Conservation (phyloP, 2,329 filamentous ascomycete genomes). For the Aureobasidium sp. region DNA sequence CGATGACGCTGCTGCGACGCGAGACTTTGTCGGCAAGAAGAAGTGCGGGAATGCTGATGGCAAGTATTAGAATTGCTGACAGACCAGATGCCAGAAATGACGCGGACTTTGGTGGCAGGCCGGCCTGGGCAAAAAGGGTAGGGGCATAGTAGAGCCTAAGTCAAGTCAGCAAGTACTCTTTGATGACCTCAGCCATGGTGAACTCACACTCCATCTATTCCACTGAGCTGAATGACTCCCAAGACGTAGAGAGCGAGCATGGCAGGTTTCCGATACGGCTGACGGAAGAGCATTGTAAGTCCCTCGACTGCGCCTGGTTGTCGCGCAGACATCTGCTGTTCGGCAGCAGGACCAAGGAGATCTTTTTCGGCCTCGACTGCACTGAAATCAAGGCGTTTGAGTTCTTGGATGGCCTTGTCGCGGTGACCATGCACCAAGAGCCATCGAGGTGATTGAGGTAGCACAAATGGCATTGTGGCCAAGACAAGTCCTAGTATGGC, state of each 20-base stretch:
- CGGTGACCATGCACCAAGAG: slow-evolving; percentile 41
- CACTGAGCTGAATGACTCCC: slow-evolving; percentile 51
- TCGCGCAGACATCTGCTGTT: slow-evolving; percentile 14
- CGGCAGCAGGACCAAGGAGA: slow-evolving; percentile 29
- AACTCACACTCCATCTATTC: slow-evolving; percentile 56
- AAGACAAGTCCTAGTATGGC: slow-evolving; percentile 35
- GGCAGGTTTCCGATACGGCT: slow-evolving; percentile 35
- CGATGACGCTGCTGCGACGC: slow-evolving; percentile 45
- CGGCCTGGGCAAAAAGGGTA: slow-evolving; percentile 49
- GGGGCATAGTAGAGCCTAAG: slow-evolving; percentile 45
- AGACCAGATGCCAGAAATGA: slow-evolving; percentile 53
- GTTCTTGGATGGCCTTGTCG: slow-evolving; percentile 37
- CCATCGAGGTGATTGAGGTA: slow-evolving; percentile 54
- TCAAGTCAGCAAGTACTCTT: too few relatives aligned
- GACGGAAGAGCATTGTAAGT: slow-evolving; percentile 21
- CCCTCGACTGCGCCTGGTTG: slow-evolving; percentile 17
- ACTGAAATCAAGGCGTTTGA: slow-evolving; percentile 32
- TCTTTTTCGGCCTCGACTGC: slow-evolving; percentile 42
- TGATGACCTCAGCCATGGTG: too few relatives aligned
- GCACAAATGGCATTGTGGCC: slow-evolving; percentile 31
- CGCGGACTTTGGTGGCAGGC: slow-evolving; percentile 37
- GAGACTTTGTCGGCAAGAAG: slow-evolving; percentile 50
- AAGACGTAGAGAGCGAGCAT: slow-evolving; percentile 49
- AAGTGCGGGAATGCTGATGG: slow-evolving; percentile 45
- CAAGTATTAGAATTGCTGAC: slow-evolving; percentile 48